These are phyloP conservation scores for Apiotrichum brassicae DNA, from an alignment of 1,284 basidiomycete genomes.

Conservation along the genomic window DNA sequence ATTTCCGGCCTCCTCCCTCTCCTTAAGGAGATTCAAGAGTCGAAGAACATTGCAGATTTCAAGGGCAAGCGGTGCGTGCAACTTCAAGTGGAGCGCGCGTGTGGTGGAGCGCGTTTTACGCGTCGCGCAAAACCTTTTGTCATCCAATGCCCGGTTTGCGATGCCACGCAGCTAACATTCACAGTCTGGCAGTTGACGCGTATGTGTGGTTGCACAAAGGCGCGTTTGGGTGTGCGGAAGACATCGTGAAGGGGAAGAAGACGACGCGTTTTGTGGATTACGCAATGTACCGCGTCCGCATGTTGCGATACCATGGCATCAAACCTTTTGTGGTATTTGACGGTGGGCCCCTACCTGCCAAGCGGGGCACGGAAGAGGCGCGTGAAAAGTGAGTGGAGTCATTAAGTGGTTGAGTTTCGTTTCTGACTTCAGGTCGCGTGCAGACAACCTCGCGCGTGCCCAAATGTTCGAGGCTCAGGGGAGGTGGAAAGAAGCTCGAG, in stretches of 20 bases:
- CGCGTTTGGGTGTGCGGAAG: slow-evolving; percentile 82
- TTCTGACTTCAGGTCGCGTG: slow-evolving; percentile 43
- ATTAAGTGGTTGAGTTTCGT: background rate
- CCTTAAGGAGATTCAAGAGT: slow-evolving; percentile 80
- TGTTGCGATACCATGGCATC: slow-evolving; percentile 77
- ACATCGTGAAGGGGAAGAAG: slow-evolving; percentile 74
- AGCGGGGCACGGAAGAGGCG: slow-evolving; percentile 79
- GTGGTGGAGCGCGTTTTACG: too few relatives aligned
- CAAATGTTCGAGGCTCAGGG: slow-evolving; percentile 69
- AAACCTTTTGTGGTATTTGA: slow-evolving; percentile 93
- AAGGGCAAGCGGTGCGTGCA: slow-evolving; percentile 61
- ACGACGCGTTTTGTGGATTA: slow-evolving; percentile 93
- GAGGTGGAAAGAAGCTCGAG: slow-evolving; percentile 70
- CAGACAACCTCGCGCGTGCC: slow-evolving; percentile 55
- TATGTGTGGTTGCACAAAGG: slow-evolving; percentile 99
- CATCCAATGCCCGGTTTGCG: too few relatives aligned
- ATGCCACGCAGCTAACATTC: background rate
- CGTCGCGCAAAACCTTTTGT: too few relatives aligned
- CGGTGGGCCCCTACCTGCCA: slow-evolving; percentile 89
- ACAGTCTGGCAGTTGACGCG: slow-evolving; percentile 35
- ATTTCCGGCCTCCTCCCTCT: slow-evolving; percentile 89
- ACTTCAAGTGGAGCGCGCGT: too few relatives aligned
- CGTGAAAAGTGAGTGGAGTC: slow-evolving; percentile 54
- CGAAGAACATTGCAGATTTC: slow-evolving; percentile 71
- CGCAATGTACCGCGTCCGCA: slow-evolving; percentile 83